Base-by-base conservation (phyloP, 192 early-diverging fungal genomes). In the Backusella circina region DNA sequence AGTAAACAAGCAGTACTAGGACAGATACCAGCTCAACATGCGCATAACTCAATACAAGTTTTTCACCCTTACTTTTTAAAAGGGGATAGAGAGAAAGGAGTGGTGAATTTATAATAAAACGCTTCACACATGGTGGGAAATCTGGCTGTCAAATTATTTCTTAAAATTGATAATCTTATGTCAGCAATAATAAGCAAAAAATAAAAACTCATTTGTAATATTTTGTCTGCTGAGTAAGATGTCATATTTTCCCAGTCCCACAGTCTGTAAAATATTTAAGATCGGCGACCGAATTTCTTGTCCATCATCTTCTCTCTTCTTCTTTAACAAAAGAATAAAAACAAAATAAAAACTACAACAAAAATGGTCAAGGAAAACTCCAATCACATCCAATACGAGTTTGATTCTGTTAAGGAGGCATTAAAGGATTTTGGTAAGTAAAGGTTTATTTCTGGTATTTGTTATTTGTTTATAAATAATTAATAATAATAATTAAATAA, bases 351-450 rank as follows among this genome's bases (percentile, higher is more conserved):
- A 3, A 35, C 5, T 35, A 47, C 39, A 47, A 50, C n/a, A 28
- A 12, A 8, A 61, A 61, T 61, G 54, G 54, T 61, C 12, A 61
- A 26, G 37, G 69, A 70, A 70, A 47, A 30, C 10, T 26, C 69
- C 1, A 38, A 30, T 70, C 35, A 70, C 1, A 38, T 70, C 1
- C 69, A 70, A 31, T 41, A 47, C 38, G 37, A 35, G 15, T 67
- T 67, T 32, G 33, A 67, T 31, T 67, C 28, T 35, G 65, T 94
- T 71, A 84, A 86, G 69, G 88, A 90, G 41, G 91, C 92, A 16
- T 71, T 94, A 21, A 84, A 84, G 16, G 91, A 84, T 33, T 88
- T 91, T 76, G 82, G 91, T 92, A 86, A 77, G 82, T 81, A 64
- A 12, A 44, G 2, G 9, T 61, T 2, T 10, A 8, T 57, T 23